phyloP scores from a whole-genome alignment of 306 rosid species.

The Argentina anserina region DNA sequence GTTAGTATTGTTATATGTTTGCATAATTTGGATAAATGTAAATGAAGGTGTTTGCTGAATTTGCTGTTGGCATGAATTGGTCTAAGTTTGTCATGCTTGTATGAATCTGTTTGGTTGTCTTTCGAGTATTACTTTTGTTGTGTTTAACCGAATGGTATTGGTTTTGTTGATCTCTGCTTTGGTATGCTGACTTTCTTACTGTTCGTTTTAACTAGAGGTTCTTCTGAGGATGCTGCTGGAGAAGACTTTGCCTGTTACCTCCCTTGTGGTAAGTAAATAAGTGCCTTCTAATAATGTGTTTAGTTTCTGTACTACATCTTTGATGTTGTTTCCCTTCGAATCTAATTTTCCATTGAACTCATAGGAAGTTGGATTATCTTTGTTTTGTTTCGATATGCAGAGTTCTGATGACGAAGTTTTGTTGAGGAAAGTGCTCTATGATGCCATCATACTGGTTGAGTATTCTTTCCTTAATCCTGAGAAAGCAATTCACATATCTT shows the following conservation, averaged over 20 bases:
- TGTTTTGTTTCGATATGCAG: slow-evolving; percentile 40
- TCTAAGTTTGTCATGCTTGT: neutral
- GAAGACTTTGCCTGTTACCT: slow-evolving; percentile 51
- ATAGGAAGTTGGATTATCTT: neutral
- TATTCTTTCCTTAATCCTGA: slow-evolving; percentile 52
- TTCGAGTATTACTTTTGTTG: neutral
- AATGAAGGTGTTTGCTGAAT: neutral
- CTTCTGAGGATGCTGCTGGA: slow-evolving; percentile 58
- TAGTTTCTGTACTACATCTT: slow-evolving; percentile 2
- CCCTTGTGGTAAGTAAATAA: slow-evolving; percentile 47
- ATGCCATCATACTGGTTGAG: slow-evolving; percentile 66
- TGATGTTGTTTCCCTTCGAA: neutral
- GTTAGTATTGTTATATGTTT: slow-evolving; percentile 37
- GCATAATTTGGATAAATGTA: neutral
- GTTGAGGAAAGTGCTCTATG: slow-evolving; percentile 60
- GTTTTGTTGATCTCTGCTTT: slow-evolving; percentile 14
- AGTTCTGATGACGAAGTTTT: slow-evolving; percentile 55
- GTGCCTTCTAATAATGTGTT: neutral
- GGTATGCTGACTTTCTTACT: slow-evolving; percentile 25
- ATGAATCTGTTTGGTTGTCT: neutral
- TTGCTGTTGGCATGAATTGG: neutral
- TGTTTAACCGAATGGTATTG: slow-evolving; percentile 14
- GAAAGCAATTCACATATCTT: slow-evolving; percentile 24
- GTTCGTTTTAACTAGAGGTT: slow-evolving; percentile 42
- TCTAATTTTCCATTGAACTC: neutral